Evolutionary conservation across 768 basidiomycete genomes (phyloP).

Genomic region (Hericium erinaceus): DNA sequence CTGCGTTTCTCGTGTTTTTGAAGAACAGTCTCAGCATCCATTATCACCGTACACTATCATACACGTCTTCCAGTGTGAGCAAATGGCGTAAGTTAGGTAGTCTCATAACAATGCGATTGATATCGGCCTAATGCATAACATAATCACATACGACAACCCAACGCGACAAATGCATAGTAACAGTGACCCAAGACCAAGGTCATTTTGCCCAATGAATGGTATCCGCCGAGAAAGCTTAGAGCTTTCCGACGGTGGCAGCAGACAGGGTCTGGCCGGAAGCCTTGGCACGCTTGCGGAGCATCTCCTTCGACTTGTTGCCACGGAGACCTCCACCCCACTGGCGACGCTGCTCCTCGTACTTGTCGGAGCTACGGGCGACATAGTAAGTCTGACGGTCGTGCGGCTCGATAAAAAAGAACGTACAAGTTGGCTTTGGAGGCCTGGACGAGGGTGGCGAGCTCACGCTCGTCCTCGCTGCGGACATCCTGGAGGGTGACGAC

Average conservation of each 20-base stretch:
- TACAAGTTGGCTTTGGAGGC: conserved; percentile 98
- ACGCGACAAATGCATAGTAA: not conserved
- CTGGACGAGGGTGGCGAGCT: conserved; percentile 84
- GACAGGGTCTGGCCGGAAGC: conserved; percentile 64
- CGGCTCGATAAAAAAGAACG: conserved; percentile 18
- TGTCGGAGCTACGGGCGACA: conserved; percentile 54
- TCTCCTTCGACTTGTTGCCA: conserved; percentile 90
- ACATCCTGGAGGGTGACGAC: conserved; percentile 91
- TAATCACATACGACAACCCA: not conserved
- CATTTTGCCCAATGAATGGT: not conserved
- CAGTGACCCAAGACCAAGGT: not conserved
- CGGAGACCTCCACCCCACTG: conserved; percentile 96
- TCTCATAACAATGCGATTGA: not conserved
- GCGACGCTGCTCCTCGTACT: conserved; percentile 86
- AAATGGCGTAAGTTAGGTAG: not conserved
- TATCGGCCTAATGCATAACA: not conserved
- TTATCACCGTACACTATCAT: not conserved
- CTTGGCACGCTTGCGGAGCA: conserved; percentile 91
- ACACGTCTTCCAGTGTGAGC: not conserved
- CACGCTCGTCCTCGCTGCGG: conserved; percentile 86
- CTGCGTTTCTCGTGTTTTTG: too few species aligned
- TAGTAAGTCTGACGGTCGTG: not conserved
- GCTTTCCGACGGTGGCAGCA: conserved; percentile 51
- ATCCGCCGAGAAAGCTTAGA: conserved; percentile 32
- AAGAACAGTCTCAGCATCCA: not conserved